phyloP scores from a whole-genome alignment of 2,329 filamentous ascomycete genomes.

The Aspergillus sojae region DNA sequence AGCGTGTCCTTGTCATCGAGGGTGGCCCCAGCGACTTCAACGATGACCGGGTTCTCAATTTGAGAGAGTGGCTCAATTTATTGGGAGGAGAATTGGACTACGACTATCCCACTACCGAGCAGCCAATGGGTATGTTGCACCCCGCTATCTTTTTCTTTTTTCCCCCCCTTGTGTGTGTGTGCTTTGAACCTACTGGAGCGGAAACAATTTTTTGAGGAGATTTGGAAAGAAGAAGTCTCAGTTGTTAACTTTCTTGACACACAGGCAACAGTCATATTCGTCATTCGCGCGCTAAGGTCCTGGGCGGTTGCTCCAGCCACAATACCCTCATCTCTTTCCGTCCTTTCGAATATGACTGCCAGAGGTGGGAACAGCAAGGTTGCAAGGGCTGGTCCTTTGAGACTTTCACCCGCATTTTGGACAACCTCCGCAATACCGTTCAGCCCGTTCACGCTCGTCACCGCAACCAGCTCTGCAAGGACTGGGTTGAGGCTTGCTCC shows the following conservation, averaged over 20 bases:
- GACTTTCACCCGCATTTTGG: slow-evolving; percentile 77
- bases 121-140: slow-evolving; percentile 67
- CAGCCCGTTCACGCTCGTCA: slow-evolving; percentile 85
- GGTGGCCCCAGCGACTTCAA: slow-evolving; percentile 87
- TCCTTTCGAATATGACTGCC: slow-evolving; percentile 84
- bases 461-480: slow-evolving; percentile 86
- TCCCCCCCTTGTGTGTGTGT: no score
- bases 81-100: slow-evolving; percentile 88
- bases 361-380: slow-evolving; percentile 79
- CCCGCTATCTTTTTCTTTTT: neutral
- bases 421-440: slow-evolving; percentile 86
- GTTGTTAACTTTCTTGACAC: neutral
- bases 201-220: neutral
- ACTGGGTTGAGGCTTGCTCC: slow-evolving; percentile 84
- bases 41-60: slow-evolving; percentile 81
- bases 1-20: slow-evolving; percentile 81
- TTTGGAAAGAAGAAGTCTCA: neutral
- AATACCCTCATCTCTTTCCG: slow-evolving; percentile 94
- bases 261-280: slow-evolving; percentile 85
- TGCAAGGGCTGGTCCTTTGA: slow-evolving; percentile 86
- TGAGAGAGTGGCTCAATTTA: slow-evolving; percentile 83
- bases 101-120: slow-evolving; percentile 85
- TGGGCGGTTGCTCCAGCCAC: slow-evolving; percentile 90
- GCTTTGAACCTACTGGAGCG: neutral
- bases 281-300: slow-evolving; percentile 88